Evolutionary conservation across 2,329 filamentous ascomycete species (phyloP), one percentile per base, ranked within the genome.

Genomic region (Thermothelomyces thermophilus): DNA sequence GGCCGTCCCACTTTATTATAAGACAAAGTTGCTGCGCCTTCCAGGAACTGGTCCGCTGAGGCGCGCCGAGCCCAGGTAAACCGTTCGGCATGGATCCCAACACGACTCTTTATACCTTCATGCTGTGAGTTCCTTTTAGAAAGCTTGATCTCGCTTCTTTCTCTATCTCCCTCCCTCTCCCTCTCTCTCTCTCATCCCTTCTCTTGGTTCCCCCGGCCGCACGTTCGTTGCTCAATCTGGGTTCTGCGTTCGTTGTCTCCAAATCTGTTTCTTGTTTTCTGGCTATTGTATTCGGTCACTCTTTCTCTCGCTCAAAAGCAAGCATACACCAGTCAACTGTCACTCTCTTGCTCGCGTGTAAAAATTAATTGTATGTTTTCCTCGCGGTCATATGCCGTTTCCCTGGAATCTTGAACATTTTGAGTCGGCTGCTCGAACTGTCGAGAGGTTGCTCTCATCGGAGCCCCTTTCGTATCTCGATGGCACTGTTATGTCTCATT

Each of bases 41-140:
- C 36, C 28, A 3, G 13, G 30, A 5, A 49, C 43, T 40, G 16
- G 30, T 44, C 48, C 17, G 20, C 17, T 42, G 58, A 53, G 26
- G 55, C 54, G 56, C 56, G 56, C 45, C 55, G 55, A 61, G 36
- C 60, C 58, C 51, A 56, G 57, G 43, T 36, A n/a, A n/a, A 41
- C 31, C 52, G 36, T 11, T 53, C 55, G 59, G 46, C 63, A 80
- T 81, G 77, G 77, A 81, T 66, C 77, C 77, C 46, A 73, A 73
- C 36, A 84, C 82, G 19, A 83, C 83, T 52, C 78, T 86, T 58
- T 76, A 84, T 63, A 84, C 83, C 53, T 86, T 86, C 65, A 74
- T 82, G 68, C 67, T 84, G 81, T 84, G 71, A 79, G 80, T 81
- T 62, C 9, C 50, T 60, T 60, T 50, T 61, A 51, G 51, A 31